phyloP scores from a whole-genome alignment of 805 yeast species.

The Barnettozyma sp. region DNA sequence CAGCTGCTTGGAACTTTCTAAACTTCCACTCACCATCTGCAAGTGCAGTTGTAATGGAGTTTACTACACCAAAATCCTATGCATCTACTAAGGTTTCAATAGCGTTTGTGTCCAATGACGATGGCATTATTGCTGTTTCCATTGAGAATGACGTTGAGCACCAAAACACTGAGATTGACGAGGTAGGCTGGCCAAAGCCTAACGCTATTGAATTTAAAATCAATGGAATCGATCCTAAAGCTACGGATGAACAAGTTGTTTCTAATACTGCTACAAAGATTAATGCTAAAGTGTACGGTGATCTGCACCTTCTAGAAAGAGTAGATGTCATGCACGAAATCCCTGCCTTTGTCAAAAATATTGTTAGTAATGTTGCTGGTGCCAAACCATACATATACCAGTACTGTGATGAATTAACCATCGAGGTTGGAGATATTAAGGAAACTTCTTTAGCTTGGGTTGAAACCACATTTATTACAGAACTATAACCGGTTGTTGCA shows the following conservation, averaged over 20 bases:
- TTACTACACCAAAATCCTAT: constrained; percentile 87
- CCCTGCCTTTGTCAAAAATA: constrained; percentile 87
- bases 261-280: constrained; percentile 29
- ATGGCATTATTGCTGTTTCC: constrained; percentile 58
- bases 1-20: constrained; percentile 91
- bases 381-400: constrained; percentile 96
- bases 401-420: constrained; percentile 58
- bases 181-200: constrained; percentile 90
- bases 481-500: constrained; percentile 12
- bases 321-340: constrained; percentile 97
- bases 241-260: constrained; percentile 37
- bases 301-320: constrained; percentile 69
- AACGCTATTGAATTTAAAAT: constrained; percentile 52
- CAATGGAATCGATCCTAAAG: constrained; percentile 40
- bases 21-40: constrained; percentile 74
- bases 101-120: constrained; percentile 64
- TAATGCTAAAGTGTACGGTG: constrained; percentile 51
- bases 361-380: constrained; percentile 92
- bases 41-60: constrained; percentile 87
- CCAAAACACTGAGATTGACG: constrained; percentile 47
- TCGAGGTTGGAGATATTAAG: constrained; percentile 35
- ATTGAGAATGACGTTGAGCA: constrained; percentile 61
- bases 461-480: constrained; percentile 75
- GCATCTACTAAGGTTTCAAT: constrained; percentile 74
- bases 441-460: constrained; percentile 65